Base-by-base conservation (phyloP, 2,329 filamentous ascomycete species). In the Periglandula ipomoeae region DNA sequence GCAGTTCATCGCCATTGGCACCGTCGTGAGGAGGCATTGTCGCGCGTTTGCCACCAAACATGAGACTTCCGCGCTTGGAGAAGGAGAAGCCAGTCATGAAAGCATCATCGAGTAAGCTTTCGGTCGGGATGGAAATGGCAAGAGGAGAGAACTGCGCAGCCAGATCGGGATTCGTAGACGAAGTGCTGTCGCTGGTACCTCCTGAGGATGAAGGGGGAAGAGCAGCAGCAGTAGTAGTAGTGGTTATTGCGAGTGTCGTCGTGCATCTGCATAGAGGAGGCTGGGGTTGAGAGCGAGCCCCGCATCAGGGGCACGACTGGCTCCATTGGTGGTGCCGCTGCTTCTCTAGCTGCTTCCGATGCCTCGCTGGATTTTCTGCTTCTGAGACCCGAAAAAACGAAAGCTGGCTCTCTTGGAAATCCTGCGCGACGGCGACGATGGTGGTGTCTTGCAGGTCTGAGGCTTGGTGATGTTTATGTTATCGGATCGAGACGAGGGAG, bases 11-110 rank as follows among this genome's bases (percentile, higher is more conserved):
- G 15, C 8, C 39, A 41, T 17, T 24, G 20, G 35, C 15, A 10
- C 7, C 41, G 8, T 39, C 20, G 19, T 11, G 7, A 13, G 47
- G 24, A 15, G 39, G 10, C 43, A 42, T 37, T 4, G 46, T 44
- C 35, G 53, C 54, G 51, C 58, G 68, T 59, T 73, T 73, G 47
- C 71, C 73, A 53, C 74, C 72, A 59, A 82, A 72, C 72, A 84
- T 78, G 57, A 84, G 69, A 64, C 79, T 83, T 55, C 80, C 80
- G 56, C 80, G 72, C 53, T 81, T 80, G 50, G 79, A 82, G 59
- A 84, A 84, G 55, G 72, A 72, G 55, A 84, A 64, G 49, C 70
- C 69, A 54, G 67, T 71, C 58, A 83, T 63, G 59, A 78, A 76
- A 57, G 74, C 76, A 66, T 81, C 75, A 53, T 79, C 78, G 54